A percentile compares a stretch with the other conserved stretches of the same genome.
Conservation (phyloP, 306 rosid species). For the barrel medic (Medicago truncatula) region DNA sequence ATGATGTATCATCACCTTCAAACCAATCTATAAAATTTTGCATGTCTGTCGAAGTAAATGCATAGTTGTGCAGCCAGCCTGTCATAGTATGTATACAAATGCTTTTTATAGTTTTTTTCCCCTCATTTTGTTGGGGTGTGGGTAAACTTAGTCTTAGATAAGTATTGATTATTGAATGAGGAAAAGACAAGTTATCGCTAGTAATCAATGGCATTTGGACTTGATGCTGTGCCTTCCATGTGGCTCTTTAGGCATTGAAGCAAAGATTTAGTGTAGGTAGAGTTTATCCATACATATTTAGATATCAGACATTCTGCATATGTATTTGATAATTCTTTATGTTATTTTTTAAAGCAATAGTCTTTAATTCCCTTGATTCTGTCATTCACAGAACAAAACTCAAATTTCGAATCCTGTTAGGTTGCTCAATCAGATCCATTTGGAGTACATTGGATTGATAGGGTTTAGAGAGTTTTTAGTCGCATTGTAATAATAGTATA, state of each 20-base stretch:
- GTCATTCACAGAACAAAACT: constrained; percentile 2
- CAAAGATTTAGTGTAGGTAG: neutral
- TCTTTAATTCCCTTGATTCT: constrained; percentile 21
- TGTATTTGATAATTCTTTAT: neutral
- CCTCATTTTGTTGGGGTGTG: neutral
- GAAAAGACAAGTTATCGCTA: neutral
- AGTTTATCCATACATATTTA: neutral
- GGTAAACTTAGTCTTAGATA: constrained; percentile 6
- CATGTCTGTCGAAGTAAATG: neutral
- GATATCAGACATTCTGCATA: constrained; percentile 6
- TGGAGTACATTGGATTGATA: too few species aligned
- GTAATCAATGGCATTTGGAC: constrained; percentile 25
- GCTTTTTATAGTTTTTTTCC: constrained; percentile 4
- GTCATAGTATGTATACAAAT: neutral
- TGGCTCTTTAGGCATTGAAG: constrained; percentile 23
- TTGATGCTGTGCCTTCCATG: neutral
- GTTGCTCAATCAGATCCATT: constrained; percentile 5
- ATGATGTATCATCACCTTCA: constrained; percentile 8
- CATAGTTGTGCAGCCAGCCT: constrained; percentile 3
- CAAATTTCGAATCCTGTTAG: constrained; percentile 18
- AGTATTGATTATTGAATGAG: constrained; percentile 14
- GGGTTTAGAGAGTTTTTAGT: neutral
- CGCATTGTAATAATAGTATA: neutral
- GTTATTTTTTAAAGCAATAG: constrained; percentile 6
- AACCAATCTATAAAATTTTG: constrained; percentile 6